Conservation (phyloP, 1,284 basidiomycete species). For the Xerocomus amazonicus region DNA sequence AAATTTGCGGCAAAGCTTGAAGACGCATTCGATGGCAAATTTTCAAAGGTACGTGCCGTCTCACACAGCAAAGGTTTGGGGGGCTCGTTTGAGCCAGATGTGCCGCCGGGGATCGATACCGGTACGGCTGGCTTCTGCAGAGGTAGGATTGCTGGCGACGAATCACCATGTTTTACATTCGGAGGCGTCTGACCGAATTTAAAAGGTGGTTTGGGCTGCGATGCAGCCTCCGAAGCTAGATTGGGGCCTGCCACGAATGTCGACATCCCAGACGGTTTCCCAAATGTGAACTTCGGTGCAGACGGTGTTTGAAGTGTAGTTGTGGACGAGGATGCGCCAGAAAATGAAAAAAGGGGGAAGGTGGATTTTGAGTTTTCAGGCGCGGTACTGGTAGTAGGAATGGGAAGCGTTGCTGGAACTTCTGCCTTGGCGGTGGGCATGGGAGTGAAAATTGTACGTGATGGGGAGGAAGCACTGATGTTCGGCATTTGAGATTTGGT, state of each 20-base stretch:
- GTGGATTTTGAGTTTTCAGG: slow-evolving; percentile 18
- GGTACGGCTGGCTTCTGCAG: slow-evolving; percentile 16
- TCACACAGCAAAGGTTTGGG: slow-evolving; percentile 17
- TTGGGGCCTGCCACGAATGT: slow-evolving; percentile 9
- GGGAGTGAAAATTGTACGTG: slow-evolving; percentile 28
- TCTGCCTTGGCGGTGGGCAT: slow-evolving; percentile 9
- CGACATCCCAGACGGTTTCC: slow-evolving; percentile 17
- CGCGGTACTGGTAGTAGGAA: slow-evolving; percentile 4
- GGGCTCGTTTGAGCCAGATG: slow-evolving; percentile 12
- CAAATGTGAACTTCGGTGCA: slow-evolving; percentile 29
- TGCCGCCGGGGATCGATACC: slow-evolving; percentile 11
- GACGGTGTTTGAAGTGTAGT: slow-evolving; percentile 2
- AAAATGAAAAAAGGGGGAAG: slow-evolving; percentile 20
- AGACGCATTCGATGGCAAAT: slow-evolving; percentile 3
- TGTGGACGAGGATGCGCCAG: slow-evolving; percentile 12
- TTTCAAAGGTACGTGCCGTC: slow-evolving; percentile 16
- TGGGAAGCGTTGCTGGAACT: slow-evolving; percentile 3
- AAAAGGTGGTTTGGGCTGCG: slow-evolving; percentile 21
- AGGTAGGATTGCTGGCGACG: neutral
- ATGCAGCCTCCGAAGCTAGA: slow-evolving; percentile 5
- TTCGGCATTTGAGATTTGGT: slow-evolving; percentile 11
- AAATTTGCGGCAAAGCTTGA: slow-evolving; percentile 15
- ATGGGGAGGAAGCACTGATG: slow-evolving; percentile 7
- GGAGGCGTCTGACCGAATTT: slow-evolving; percentile 21
- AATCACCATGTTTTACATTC: slow-evolving; percentile 7